A percentile compares a stretch with the other conserved stretches of the same genome.
These are phyloP conservation scores for Penicillium crustosum DNA, from an alignment of 2,329 filamentous ascomycete genomes.

Conservation along the genomic window DNA sequence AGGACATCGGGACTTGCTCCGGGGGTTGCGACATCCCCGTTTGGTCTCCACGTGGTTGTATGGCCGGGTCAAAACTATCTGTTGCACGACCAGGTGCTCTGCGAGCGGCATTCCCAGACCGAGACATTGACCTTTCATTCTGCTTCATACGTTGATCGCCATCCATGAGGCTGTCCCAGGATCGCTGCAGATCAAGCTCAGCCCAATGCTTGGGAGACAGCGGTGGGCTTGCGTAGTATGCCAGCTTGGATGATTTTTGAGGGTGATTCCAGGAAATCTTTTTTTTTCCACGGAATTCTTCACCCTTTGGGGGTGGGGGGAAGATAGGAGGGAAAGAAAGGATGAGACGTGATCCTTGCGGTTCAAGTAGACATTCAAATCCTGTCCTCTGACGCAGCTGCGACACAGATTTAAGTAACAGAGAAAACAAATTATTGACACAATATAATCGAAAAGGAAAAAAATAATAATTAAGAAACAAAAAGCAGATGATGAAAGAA, in stretches of 20 bases:
- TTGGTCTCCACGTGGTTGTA: constrained; percentile 38
- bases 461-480: background rate
- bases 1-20: constrained; percentile 38
- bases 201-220: constrained; percentile 65
- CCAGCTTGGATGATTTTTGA: constrained; percentile 56
- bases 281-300: background rate
- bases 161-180: constrained; percentile 67
- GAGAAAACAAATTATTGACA: background rate
- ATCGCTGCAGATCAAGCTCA: constrained; percentile 57
- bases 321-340: background rate
- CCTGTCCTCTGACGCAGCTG: constrained; percentile 10
- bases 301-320: background rate
- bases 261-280: background rate
- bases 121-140: constrained; percentile 65
- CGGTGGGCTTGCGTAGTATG: constrained; percentile 61
- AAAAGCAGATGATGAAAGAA: background rate
- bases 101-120: constrained; percentile 47
- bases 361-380: constrained; percentile 13
- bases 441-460: background rate
- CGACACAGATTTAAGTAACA: constrained; percentile 9
- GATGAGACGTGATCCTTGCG: constrained; percentile 6
- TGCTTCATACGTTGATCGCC: constrained; percentile 71
- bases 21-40: constrained; percentile 37
- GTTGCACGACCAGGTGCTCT: constrained; percentile 52
- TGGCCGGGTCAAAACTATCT: constrained; percentile 40